Conservation (phyloP, 1,139 yeast species). For the Trichomonascaceae sp. region DNA sequence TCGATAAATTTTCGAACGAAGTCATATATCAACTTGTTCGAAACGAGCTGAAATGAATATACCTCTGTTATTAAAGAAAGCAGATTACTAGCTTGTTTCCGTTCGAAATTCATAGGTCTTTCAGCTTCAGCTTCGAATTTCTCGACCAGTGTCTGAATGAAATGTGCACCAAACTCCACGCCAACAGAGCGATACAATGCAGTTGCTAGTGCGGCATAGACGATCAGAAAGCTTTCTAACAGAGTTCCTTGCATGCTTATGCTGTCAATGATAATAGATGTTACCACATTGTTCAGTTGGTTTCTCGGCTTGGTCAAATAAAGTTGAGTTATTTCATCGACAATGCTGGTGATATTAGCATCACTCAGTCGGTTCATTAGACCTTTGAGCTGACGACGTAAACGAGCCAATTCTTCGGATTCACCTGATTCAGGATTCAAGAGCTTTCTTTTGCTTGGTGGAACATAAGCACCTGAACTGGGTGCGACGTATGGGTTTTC, state of each 20-base stretch:
- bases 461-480: slow-evolving; percentile 51
- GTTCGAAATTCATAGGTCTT: slow-evolving; percentile 24
- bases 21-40: slow-evolving; percentile 72
- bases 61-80: slow-evolving; percentile 70
- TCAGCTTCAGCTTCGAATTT: slow-evolving; percentile 38
- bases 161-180: slow-evolving; percentile 82
- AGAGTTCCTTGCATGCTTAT: slow-evolving; percentile 59
- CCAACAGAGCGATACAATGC: slow-evolving; percentile 76
- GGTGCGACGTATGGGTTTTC: slow-evolving; percentile 93
- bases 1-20: slow-evolving; percentile 52
- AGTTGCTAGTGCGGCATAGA: slow-evolving; percentile 72
- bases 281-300: slow-evolving; percentile 61
- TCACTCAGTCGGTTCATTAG: slow-evolving; percentile 83
- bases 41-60: slow-evolving; percentile 69
- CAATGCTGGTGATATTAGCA: slow-evolving; percentile 66
- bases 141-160: slow-evolving; percentile 74
- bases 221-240: slow-evolving; percentile 69
- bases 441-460: slow-evolving; percentile 63
- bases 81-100: slow-evolving; percentile 61
- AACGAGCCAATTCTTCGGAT: slow-evolving; percentile 44
- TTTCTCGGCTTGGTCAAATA: slow-evolving; percentile 70
- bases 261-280: slow-evolving; percentile 58
- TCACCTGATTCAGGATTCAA: slow-evolving; percentile 25
- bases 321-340: slow-evolving; percentile 58
- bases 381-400: slow-evolving; percentile 66